phyloP scores from a whole-genome alignment of 2,329 filamentous ascomycete genomes.

The Colletotrichum sp. region DNA sequence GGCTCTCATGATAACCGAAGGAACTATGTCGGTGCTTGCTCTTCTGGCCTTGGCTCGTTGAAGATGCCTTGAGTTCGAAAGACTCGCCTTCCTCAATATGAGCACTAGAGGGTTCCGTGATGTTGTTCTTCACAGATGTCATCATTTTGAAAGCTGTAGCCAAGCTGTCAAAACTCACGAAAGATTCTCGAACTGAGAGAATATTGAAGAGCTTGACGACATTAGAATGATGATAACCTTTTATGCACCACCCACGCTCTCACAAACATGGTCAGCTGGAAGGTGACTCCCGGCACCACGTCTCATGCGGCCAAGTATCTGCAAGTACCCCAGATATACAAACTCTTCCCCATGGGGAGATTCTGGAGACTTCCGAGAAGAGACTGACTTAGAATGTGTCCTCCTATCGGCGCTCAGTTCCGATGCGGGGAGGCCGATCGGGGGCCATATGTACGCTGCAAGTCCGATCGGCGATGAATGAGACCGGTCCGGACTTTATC shows the following conservation, averaged over 20 bases:
- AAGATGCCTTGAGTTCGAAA: background rate
- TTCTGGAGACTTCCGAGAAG: background rate
- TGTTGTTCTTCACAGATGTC: fast-evolving
- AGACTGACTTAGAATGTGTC: background rate
- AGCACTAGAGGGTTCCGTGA: background rate
- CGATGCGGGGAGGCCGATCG: background rate
- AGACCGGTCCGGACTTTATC: background rate
- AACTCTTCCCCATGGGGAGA: background rate
- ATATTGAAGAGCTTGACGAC: fast-evolving
- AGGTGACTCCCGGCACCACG: background rate
- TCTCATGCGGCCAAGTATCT: background rate
- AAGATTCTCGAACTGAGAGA: background rate
- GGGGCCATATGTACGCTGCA: background rate
- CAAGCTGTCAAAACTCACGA: background rate
- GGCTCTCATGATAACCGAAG: background rate
- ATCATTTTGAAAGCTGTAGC: fast-evolving
- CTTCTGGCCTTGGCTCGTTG: background rate
- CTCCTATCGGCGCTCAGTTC: background rate
- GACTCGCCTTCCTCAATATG: background rate
- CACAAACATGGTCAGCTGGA: background rate
- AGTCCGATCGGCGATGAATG: background rate
- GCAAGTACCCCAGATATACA: background rate
- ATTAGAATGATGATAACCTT: background rate
- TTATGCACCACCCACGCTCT: background rate
- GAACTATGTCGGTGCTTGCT: background rate